Evolutionary conservation across 768 basidiomycete species (phyloP).

Genomic region (Omphalotus guepiniiformis): DNA sequence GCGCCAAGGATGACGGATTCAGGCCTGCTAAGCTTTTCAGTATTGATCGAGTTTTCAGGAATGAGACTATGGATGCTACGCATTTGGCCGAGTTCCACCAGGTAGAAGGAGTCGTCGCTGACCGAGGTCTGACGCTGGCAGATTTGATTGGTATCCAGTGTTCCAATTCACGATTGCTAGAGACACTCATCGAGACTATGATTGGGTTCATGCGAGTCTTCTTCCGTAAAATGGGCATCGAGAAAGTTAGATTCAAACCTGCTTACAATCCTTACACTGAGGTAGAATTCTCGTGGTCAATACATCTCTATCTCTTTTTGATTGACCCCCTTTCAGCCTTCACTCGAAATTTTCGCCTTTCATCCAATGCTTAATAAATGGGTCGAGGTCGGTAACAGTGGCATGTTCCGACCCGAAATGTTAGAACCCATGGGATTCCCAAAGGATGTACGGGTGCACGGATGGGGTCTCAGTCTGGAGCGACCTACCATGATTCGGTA

Average conservation of each 20-base stretch:
- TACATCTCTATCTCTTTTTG: slow-evolving; percentile 2
- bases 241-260: slow-evolving; percentile 93
- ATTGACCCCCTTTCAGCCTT: slow-evolving; percentile 52
- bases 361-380: slow-evolving; percentile 90
- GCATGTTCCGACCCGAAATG: slow-evolving; percentile 99
- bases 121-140: slow-evolving; percentile 85
- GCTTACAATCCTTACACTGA: slow-evolving; percentile 99
- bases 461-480: slow-evolving; percentile 94
- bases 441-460: slow-evolving; percentile 92
- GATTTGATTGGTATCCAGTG: slow-evolving; percentile 79
- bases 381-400: slow-evolving; percentile 99
- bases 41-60: slow-evolving; percentile 97
- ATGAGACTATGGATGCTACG: slow-evolving; percentile 97
- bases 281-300: slow-evolving; percentile 32
- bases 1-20: slow-evolving; percentile 62
- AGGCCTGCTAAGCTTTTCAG: slow-evolving; percentile 92
- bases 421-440: slow-evolving; percentile 98
- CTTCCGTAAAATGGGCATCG: slow-evolving; percentile 97
- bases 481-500: slow-evolving; percentile 98
- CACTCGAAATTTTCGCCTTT: slow-evolving; percentile 97
- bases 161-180: too few species aligned
- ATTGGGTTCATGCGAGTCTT: slow-evolving; percentile 97
- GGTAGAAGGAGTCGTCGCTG: slow-evolving; percentile 99
- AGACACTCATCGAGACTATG: not conserved
- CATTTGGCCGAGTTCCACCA: slow-evolving; percentile 99